phyloP scores from a whole-genome alignment of 2,329 filamentous ascomycete species.

The Davidsoniella eucalypti region DNA sequence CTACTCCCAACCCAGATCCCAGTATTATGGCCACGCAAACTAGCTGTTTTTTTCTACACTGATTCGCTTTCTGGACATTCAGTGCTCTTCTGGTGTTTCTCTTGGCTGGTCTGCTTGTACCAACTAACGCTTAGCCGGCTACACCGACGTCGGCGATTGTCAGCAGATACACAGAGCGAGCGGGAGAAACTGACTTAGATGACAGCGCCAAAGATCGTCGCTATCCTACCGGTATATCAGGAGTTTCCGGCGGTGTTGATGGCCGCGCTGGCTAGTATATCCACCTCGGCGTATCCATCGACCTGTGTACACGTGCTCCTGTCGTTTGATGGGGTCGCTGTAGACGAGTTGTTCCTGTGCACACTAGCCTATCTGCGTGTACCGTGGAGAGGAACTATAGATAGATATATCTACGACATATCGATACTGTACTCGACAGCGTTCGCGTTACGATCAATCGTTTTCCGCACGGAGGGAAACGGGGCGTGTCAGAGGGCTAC shows the following conservation, averaged over 20 bases:
- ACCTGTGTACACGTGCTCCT: too few species aligned
- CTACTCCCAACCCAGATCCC: too few species aligned
- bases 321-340: too few species aligned
- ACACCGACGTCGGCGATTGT: conserved; percentile 36
- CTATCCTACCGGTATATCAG: too few species aligned
- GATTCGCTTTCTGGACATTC: conserved; percentile 94
- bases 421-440: conserved; percentile 71
- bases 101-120: conserved; percentile 88
- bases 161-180: too few species aligned
- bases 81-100: conserved; percentile 67
- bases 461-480: conserved; percentile 85
- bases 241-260: too few species aligned
- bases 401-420: conserved; percentile 64
- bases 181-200: too few species aligned
- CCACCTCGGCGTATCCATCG: too few species aligned
- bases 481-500: conserved; percentile 67
- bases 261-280: too few species aligned
- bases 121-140: conserved; percentile 77
- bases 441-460: conserved; percentile 80
- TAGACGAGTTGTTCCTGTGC: too few species aligned
- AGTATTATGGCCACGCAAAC: conserved; percentile 40
- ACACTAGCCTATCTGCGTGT: too few species aligned
- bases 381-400: conserved; percentile 25
- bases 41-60: conserved; percentile 62
- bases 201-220: too few species aligned